These are phyloP conservation scores for Verticillium isaacii DNA, from an alignment of 2,329 filamentous ascomycete genomes.

Conservation along the genomic window DNA sequence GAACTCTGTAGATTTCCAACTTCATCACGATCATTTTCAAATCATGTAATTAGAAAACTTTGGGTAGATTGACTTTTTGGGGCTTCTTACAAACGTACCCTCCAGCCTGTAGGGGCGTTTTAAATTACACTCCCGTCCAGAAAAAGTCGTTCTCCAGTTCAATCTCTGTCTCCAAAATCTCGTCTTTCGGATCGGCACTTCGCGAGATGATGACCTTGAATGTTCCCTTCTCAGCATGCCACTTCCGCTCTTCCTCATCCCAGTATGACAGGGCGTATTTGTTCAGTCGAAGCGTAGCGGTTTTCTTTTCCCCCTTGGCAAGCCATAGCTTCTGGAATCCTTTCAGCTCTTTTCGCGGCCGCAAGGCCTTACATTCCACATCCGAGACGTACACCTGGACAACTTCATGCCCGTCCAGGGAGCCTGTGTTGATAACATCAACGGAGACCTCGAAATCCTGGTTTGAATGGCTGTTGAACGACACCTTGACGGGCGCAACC, in stretches of 20 bases:
- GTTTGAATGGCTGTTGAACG: slow-evolving; percentile 18
- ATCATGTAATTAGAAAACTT: too few relatives aligned
- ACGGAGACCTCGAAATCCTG: slow-evolving; percentile 16
- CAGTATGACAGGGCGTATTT: slow-evolving; percentile 1
- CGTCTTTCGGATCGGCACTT: neutral
- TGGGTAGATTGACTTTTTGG: too few relatives aligned
- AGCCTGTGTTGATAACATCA: neutral
- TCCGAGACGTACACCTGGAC: slow-evolving; percentile 30
- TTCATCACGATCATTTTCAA: too few relatives aligned
- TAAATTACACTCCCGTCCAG: neutral
- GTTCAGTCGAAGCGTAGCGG: neutral
- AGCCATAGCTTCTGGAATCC: slow-evolving; percentile 48
- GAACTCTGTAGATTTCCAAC: too few relatives aligned
- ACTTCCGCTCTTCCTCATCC: neutral
- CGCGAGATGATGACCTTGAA: neutral
- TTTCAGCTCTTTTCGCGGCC: slow-evolving; percentile 42
- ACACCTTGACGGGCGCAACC: slow-evolving; percentile 20
- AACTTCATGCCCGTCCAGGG: neutral
- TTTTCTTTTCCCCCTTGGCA: slow-evolving; percentile 34
- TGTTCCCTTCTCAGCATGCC: neutral
- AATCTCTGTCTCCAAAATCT: neutral
- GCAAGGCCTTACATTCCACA: slow-evolving; percentile 34
- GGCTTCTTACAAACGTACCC: too few relatives aligned
- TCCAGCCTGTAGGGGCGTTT: too few relatives aligned
- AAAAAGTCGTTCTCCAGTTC: neutral